phyloP scores from a whole-genome alignment of 768 basidiomycete genomes.

The Xerocomellus dryophilus region DNA sequence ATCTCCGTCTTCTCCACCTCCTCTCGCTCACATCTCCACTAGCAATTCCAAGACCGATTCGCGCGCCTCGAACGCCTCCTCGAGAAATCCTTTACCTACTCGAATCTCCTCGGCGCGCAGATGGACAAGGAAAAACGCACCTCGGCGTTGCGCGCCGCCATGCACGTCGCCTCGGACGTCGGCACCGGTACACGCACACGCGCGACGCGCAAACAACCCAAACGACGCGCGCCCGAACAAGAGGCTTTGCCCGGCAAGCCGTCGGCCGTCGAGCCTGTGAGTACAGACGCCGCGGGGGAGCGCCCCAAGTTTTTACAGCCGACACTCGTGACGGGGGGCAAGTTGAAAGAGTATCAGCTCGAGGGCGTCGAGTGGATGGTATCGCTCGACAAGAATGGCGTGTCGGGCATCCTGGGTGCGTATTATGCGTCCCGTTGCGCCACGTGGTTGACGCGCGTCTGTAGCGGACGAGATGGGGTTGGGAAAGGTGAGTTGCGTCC shows the following conservation, averaged over 20 bases:
- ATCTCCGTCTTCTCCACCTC: not conserved
- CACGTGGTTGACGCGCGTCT: conserved; percentile 6
- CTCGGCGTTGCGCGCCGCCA: conserved; percentile 28
- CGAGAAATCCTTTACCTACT: conserved; percentile 74
- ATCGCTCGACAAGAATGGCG: conserved; percentile 79
- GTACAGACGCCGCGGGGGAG: not conserved
- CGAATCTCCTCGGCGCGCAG: conserved; percentile 62
- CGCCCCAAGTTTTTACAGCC: conserved; percentile 65
- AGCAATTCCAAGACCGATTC: conserved; percentile 53
- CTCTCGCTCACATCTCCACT: not conserved
- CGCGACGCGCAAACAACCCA: conserved; percentile 3
- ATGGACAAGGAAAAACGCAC: conserved; percentile 61
- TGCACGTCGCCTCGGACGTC: conserved; percentile 18
- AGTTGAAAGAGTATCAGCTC: conserved; percentile 85
- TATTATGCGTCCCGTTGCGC: conserved; percentile 11
- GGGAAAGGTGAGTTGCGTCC: conserved; percentile 56
- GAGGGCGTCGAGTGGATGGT: conserved; percentile 97
- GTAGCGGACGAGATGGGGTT: conserved; percentile 94
- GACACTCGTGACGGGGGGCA: conserved; percentile 76
- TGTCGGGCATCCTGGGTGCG: conserved; percentile 74
- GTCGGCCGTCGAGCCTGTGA: not conserved
- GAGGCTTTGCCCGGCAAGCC: conserved; percentile 16
- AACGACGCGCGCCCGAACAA: conserved; percentile 11
- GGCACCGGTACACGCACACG: conserved; percentile 15
- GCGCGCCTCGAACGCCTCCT: conserved; percentile 62